Base-by-base conservation (phyloP, 306 rosid genomes). In the Betula pendula region DNA sequence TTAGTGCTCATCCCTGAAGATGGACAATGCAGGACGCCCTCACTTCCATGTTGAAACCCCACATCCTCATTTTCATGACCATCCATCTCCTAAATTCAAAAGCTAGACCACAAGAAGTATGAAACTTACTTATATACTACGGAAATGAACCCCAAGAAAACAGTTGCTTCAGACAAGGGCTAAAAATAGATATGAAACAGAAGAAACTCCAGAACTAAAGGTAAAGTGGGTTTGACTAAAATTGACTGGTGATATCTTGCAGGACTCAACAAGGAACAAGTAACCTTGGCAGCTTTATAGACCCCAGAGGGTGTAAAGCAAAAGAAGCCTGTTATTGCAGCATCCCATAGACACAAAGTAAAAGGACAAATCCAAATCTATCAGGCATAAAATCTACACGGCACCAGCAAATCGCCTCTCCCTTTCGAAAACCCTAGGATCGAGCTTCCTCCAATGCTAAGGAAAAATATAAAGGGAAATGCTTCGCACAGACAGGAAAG, bases 191-290 rank as follows among this genome's bases (percentile, higher is more conserved):
- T 45, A 71, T 56, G 49, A 73, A 73, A 69, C 29, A 35, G 70
- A 51, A 42, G 82, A 82, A 85, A 84, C 19, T 72, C 79, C 45
- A 77, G 82, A 81, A 85, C 81, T 68, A 82, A 86, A 89, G 93
- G 87, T 22, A 87, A 91, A 82, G 89, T 53, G 81, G 80, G 84
- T 88, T 89, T 94, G 96, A 92, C 95, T 84, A 89, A 76, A 87
- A 85, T 71, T 81, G 87, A 85, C 75, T 72, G 52, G 85, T 80
- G 94, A 89, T 88, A 81, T 94, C 91, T 92, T 90, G 89, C 90
- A 85, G 87, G 91, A 91, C 85, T 89, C 83, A 88, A 93, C 96
- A 87, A 91, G 91, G 98, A 91, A 87, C 96, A 88, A 88, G 86
- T 78, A 87, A 71, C 81, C 72, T 82, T 85, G 83, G 89, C 96